A percentile compares a stretch with the other conserved stretches of the same genome.
phyloP scores from a whole-genome alignment of 768 basidiomycete species.

The Wakefieldia striispora region DNA sequence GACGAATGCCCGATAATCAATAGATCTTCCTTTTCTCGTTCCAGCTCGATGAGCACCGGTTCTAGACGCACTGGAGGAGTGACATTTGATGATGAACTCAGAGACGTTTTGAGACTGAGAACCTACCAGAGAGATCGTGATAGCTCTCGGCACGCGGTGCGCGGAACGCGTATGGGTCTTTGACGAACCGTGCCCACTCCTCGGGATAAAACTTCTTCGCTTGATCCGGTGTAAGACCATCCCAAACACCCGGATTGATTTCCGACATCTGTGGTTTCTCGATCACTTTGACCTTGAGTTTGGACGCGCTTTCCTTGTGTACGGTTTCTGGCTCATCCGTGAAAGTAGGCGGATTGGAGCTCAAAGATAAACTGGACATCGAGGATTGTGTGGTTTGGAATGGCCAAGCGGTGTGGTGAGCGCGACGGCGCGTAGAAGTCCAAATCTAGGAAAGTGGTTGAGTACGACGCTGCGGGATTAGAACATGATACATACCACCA shows the following conservation, averaged over 20 bases:
- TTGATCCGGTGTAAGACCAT: conserved; percentile 88
- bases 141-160: conserved; percentile 96
- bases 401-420: conserved; percentile 96
- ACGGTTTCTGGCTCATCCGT: neutral
- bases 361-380: conserved; percentile 8
- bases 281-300: conserved; percentile 71
- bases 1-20: conserved; percentile 97
- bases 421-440: conserved; percentile 92
- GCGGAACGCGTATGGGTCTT: conserved; percentile 90
- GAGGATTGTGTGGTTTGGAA: conserved; percentile 50
- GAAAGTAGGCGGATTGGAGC: neutral
- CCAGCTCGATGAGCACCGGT: conserved; percentile 88
- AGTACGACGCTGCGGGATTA: neutral
- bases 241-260: conserved; percentile 98
- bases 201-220: conserved; percentile 88
- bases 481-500: conserved; percentile 51
- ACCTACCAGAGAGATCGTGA: conserved; percentile 84
- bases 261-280: conserved; percentile 97
- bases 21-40: conserved; percentile 90
- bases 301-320: conserved; percentile 15
- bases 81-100: neutral
- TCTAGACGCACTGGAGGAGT: conserved; percentile 79
- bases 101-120: neutral
- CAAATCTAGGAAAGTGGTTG: conserved; percentile 63
- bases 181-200: conserved; percentile 90